Conservation (phyloP, 441 rosid genomes). For the Erysimum pusillum region DNA sequence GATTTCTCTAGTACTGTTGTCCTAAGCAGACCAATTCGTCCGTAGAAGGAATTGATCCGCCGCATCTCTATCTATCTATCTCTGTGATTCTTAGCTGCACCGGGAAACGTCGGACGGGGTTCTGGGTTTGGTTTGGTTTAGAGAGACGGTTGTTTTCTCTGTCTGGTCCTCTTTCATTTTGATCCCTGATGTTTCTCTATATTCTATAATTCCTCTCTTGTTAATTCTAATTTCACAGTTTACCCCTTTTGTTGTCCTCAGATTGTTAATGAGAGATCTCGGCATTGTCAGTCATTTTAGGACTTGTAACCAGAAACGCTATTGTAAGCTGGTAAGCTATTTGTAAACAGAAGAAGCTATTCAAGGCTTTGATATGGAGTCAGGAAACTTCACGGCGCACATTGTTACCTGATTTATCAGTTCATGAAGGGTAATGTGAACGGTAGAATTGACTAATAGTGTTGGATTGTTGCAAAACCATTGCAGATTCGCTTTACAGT, state of each 20-base stretch:
- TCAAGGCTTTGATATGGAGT: too few species aligned
- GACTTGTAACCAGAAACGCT: background rate
- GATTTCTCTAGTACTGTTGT: slow-evolving; percentile 4
- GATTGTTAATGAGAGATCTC: background rate
- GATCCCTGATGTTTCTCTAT: slow-evolving; percentile 13
- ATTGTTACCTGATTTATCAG: background rate
- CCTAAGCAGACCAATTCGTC: slow-evolving; percentile 13
- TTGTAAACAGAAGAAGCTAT: background rate
- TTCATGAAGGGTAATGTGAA: background rate
- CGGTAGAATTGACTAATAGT: background rate
- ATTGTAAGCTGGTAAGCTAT: background rate
- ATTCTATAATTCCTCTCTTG: background rate
- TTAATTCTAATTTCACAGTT: background rate
- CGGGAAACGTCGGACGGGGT: slow-evolving; percentile 13
- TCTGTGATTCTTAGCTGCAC: slow-evolving; percentile 14
- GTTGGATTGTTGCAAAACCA: background rate
- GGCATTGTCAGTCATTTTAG: too few species aligned
- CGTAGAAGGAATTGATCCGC: slow-evolving; percentile 37
- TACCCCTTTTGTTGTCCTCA: background rate
- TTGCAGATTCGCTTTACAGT: background rate
- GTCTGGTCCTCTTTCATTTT: slow-evolving; percentile 19
- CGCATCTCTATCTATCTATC: slow-evolving; percentile 25
- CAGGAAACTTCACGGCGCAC: too few species aligned
- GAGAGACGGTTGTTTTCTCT: slow-evolving; percentile 21
- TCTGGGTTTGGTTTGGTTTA: slow-evolving; percentile 35